A percentile compares a stretch with the other conserved stretches of the same genome.
These are phyloP conservation scores for Suaeda aralocaspica DNA, from an alignment of 148 eudicot species.

Conservation along the genomic window DNA sequence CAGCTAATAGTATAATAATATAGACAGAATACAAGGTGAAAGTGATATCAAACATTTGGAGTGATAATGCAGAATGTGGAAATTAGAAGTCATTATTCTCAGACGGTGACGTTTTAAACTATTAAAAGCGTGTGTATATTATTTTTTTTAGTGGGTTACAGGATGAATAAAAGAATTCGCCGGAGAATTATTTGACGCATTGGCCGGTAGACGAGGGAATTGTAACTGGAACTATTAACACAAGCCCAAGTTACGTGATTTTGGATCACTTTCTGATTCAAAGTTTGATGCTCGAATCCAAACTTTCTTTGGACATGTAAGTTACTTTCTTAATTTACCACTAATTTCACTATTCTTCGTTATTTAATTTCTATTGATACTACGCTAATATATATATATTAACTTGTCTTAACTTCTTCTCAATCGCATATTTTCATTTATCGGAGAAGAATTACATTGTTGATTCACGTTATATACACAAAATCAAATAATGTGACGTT, in stretches of 20 bases:
- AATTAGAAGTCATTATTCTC: no score
- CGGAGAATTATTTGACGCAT: slow-evolving; percentile 44
- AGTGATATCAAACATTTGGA: no score
- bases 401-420: neutral
- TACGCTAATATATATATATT: neutral
- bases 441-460: no score
- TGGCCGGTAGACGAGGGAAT: slow-evolving; percentile 46
- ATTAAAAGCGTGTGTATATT: neutral
- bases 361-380: no score
- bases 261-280: slow-evolving; percentile 47
- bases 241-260: slow-evolving; percentile 37
- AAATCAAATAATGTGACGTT: neutral
- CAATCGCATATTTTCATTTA: neutral
- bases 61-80: no score
- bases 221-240: slow-evolving; percentile 32
- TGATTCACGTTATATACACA: no score
- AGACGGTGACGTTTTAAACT: neutral
- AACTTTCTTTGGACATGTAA: slow-evolving; percentile 59
- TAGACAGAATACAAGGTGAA: no score
- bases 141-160: slow-evolving; percentile 14
- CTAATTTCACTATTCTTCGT: neutral
- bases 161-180: slow-evolving; percentile 56
- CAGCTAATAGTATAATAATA: no score
- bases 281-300: slow-evolving; percentile 55
- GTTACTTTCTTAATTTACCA: neutral